These are phyloP conservation scores for Botrytis cinerea DNA, from an alignment of 2,329 filamentous ascomycete species.

Conservation along the genomic window DNA sequence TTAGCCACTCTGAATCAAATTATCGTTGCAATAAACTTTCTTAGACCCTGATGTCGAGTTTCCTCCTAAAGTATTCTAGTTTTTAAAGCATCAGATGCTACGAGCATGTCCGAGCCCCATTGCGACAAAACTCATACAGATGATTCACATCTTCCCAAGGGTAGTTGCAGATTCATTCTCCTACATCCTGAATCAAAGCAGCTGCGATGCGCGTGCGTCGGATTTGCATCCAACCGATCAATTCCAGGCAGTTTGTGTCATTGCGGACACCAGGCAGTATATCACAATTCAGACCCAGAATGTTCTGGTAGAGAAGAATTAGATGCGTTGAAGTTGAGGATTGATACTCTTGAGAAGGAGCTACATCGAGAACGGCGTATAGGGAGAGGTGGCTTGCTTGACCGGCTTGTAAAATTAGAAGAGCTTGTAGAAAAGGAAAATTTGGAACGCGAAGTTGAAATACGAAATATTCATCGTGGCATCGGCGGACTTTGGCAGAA, in stretches of 20 bases:
- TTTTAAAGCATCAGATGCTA: conserved; percentile 34
- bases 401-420: conserved; percentile 48
- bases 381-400: conserved; percentile 34
- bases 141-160: conserved; percentile 55
- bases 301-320: conserved; percentile 52
- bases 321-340: conserved; percentile 51
- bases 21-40: not conserved
- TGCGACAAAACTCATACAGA: conserved; percentile 36
- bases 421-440: conserved; percentile 55
- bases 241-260: conserved; percentile 57
- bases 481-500: conserved; percentile 55
- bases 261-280: conserved; percentile 62
- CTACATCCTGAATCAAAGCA: conserved; percentile 58
- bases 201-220: conserved; percentile 59
- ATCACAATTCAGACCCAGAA: conserved; percentile 52
- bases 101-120: conserved; percentile 38
- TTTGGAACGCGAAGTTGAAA: conserved; percentile 53
- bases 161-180: conserved; percentile 61
- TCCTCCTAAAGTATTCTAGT: conserved; percentile 34
- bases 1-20: not conserved
- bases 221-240: conserved; percentile 56
- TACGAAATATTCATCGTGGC: conserved; percentile 57
- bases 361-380: conserved; percentile 43
- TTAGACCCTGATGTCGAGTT: conserved; percentile 13
- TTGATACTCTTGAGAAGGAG: conserved; percentile 49